These are phyloP conservation scores for Pseudocercospora macadamiae DNA, from an alignment of 2,329 filamentous ascomycete species.

Conservation along the genomic window DNA sequence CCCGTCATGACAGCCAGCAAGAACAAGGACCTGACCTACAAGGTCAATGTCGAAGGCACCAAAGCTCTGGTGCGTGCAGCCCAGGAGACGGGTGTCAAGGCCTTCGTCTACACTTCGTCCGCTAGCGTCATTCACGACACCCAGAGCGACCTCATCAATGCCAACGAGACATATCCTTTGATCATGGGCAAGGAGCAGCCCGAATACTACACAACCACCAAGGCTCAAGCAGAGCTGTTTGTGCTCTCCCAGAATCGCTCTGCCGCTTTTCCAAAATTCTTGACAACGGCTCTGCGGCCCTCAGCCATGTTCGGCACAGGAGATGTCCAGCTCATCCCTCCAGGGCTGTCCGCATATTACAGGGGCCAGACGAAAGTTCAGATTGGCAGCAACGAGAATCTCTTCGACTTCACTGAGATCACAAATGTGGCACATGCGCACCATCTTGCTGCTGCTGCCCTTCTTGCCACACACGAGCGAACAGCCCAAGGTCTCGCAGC, in stretches of 20 bases:
- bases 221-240: slow-evolving; percentile 52
- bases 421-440: slow-evolving; percentile 57
- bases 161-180: slow-evolving; percentile 52
- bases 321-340: slow-evolving; percentile 51
- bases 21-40: slow-evolving; percentile 48
- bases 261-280: slow-evolving; percentile 44
- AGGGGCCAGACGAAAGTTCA: slow-evolving; percentile 55
- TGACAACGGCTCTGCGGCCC: slow-evolving; percentile 55
- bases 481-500: slow-evolving; percentile 35
- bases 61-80: slow-evolving; percentile 52
- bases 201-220: slow-evolving; percentile 56
- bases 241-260: slow-evolving; percentile 55
- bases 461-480: slow-evolving; percentile 49
- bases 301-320: slow-evolving; percentile 56
- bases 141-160: slow-evolving; percentile 51
- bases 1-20: slow-evolving; percentile 44
- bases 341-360: slow-evolving; percentile 49
- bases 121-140: slow-evolving; percentile 54
- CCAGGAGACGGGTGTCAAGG: slow-evolving; percentile 53
- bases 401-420: slow-evolving; percentile 59
- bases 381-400: slow-evolving; percentile 55
- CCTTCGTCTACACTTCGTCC: slow-evolving; percentile 57
- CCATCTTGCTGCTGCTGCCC: slow-evolving; percentile 53
- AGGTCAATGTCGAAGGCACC: slow-evolving; percentile 57
- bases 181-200: slow-evolving; percentile 51